Percentiles rank a stretch among this genome's conserved stretches.
Evolutionary conservation across 2,329 filamentous ascomycete genomes (phyloP).

Genomic region (Sporothrix euskadiensis): DNA sequence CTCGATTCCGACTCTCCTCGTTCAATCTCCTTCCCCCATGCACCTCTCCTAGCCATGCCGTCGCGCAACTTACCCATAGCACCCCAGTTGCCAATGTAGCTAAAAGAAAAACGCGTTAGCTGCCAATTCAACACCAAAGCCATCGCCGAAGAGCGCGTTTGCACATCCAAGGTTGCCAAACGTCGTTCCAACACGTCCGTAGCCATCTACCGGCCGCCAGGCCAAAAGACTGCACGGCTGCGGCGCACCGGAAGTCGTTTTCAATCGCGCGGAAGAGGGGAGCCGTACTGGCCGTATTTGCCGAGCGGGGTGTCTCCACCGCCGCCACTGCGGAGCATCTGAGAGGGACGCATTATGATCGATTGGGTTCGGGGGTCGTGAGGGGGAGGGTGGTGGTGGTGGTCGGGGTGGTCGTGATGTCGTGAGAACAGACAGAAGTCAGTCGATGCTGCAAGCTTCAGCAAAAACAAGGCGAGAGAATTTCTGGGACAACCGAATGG

Average conservation of each 20-base stretch:
- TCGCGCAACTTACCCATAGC: constrained; percentile 63
- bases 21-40: neutral
- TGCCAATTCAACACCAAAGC: neutral
- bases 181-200: neutral
- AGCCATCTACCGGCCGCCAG: neutral
- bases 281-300: constrained; percentile 48
- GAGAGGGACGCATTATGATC: constrained; percentile 51
- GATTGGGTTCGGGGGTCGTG: constrained; percentile 9
- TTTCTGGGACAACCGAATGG: constrained; percentile 33
- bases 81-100: constrained; percentile 75
- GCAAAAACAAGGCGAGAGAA: constrained; percentile 32
- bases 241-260: constrained; percentile 23
- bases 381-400: constrained; percentile 18
- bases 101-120: constrained; percentile 40
- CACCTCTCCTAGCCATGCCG: neutral
- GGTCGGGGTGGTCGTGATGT: constrained; percentile 9
- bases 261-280: neutral
- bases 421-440: constrained; percentile 12
- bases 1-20: neutral
- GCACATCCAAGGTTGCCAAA: neutral
- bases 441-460: constrained; percentile 21
- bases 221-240: constrained; percentile 22
- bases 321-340: constrained; percentile 46
- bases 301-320: constrained; percentile 47
- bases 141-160: neutral